A percentile compares a stretch with the other conserved stretches of the same genome.
These are phyloP conservation scores for Delitschia confertaspora DNA, from an alignment of 495 filamentous ascomycete genomes.

Conservation along the genomic window DNA sequence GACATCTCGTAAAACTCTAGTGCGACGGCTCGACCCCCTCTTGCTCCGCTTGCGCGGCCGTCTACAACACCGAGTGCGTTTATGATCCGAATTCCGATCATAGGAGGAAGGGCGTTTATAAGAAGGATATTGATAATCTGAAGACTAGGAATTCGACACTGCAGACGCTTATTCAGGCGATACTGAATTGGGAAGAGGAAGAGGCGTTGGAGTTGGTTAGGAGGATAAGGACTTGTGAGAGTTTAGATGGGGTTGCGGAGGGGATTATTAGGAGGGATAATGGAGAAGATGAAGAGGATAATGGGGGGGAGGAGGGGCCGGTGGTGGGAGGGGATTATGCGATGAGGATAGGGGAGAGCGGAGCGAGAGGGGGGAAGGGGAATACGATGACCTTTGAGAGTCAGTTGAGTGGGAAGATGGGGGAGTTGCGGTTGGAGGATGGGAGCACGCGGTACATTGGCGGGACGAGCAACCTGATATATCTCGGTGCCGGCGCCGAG, in stretches of 20 bases:
- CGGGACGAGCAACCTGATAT: constrained; percentile 89
- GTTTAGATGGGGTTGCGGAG: constrained; percentile 81
- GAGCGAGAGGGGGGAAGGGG: constrained; percentile 36
- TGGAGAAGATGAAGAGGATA: constrained; percentile 33
- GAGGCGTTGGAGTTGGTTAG: constrained; percentile 72
- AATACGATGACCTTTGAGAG: constrained; percentile 59
- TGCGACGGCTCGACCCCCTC: constrained; percentile 90
- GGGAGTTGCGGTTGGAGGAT: constrained; percentile 76
- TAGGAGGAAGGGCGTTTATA: constrained; percentile 91
- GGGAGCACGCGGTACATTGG: constrained; percentile 89
- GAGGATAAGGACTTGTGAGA: constrained; percentile 87
- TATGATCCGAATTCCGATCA: constrained; percentile 97
- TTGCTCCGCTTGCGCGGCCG: constrained; percentile 88
- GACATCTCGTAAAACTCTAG: constrained; percentile 33
- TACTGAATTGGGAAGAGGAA: constrained; percentile 79
- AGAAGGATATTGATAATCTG: constrained; percentile 83
- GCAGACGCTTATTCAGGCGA: constrained; percentile 84
- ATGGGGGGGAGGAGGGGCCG: constrained; percentile 69
- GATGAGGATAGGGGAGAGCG: constrained; percentile 57
- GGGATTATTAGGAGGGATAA: constrained; percentile 55
- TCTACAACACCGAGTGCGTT: constrained; percentile 86
- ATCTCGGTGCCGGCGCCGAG: constrained; percentile 45
- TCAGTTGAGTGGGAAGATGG: constrained; percentile 87
- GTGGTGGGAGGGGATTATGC: constrained; percentile 80
- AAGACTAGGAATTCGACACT: constrained; percentile 82